phyloP scores from a whole-genome alignment of 1,139 yeast genomes.

The Kodamaea fungicola region DNA sequence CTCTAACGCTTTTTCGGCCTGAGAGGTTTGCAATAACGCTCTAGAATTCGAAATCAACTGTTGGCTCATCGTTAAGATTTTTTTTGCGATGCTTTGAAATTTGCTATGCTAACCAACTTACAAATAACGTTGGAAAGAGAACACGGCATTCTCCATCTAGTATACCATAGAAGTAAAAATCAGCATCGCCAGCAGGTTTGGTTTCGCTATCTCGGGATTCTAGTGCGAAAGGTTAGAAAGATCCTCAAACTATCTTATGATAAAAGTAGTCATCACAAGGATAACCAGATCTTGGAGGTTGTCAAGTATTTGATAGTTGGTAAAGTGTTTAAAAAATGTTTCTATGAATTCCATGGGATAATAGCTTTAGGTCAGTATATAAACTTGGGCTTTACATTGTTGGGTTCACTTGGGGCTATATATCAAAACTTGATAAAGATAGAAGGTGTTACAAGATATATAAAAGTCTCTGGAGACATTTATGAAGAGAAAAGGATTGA shows the following conservation, averaged over 20 bases:
- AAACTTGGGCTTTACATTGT: conserved; percentile 64
- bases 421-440: conserved; percentile 27
- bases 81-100: not conserved
- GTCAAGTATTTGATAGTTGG: conserved; percentile 33
- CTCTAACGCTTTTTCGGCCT: conserved; percentile 39
- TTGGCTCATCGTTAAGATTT: not conserved
- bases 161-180: conserved; percentile 69
- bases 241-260: conserved; percentile 24
- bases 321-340: conserved; percentile 47
- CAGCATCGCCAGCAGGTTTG: conserved; percentile 74
- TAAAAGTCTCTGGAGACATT: not conserved
- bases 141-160: conserved; percentile 52
- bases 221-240: conserved; percentile 54
- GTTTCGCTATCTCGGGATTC: conserved; percentile 70
- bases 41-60: conserved; percentile 18
- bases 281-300: conserved; percentile 17
- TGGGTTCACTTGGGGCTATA: conserved; percentile 56
- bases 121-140: conserved; percentile 32
- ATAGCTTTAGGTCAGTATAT: conserved; percentile 77
- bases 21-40: conserved; percentile 36
- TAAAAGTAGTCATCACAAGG: conserved; percentile 16
- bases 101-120: too few species aligned
- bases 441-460: conserved; percentile 13
- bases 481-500: conserved; percentile 9
- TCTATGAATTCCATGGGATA: conserved; percentile 61